Evolutionary conservation across 805 yeast genomes (phyloP), one percentile per base, ranked within the genome.

Genomic region (Wickerhamiella brachini): DNA sequence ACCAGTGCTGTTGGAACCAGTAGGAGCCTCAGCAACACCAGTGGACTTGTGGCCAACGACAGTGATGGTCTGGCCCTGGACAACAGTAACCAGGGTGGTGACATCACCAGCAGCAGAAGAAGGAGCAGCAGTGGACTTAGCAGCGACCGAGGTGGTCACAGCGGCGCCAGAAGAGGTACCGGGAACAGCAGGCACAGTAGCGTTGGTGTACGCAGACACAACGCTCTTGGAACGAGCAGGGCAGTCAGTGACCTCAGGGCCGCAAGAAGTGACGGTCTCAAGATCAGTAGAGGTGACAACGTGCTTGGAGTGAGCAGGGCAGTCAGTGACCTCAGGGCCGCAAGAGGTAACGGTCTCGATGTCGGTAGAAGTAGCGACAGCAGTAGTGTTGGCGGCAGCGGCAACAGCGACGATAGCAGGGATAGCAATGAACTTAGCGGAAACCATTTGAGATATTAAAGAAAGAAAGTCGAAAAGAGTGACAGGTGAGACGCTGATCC

Each of bases 151-250:
- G 44, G 44, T 26, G 37, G 23, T 41, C 17, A 12, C 44, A 57
- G 82, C 89, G 56, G 95, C 77, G 50, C 85, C 94, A 73, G 86
- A 87, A 56, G 64, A 55, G 54, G 66, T 62, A 47, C 58, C 57
- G 15, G 34, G 34, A 9, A 29, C 34, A 29, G 34, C 34, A 12
- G 18, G 59, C 48, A 29, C 34, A 20, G 65, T 51, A 15, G 63
- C 50, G 44, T 61, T 57, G 34, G 46, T 41, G 22, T 45, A 41
- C n/a, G 58, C 52, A 34, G 47, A n/a, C 9, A 39, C 38, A 13
- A 22, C 20, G 55, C 55, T 53, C 46, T 17, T 10, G 55, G 55
- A 46, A 46, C 49, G 51, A 48, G 44, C 52, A 61, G 78, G 78
- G 69, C 80, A 76, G 71, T 69, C 61, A 56, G 78, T 74, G 63